These are phyloP conservation scores for Wallacemonas collosoma DNA, from an alignment of 208 protist species.

Conservation along the genomic window DNA sequence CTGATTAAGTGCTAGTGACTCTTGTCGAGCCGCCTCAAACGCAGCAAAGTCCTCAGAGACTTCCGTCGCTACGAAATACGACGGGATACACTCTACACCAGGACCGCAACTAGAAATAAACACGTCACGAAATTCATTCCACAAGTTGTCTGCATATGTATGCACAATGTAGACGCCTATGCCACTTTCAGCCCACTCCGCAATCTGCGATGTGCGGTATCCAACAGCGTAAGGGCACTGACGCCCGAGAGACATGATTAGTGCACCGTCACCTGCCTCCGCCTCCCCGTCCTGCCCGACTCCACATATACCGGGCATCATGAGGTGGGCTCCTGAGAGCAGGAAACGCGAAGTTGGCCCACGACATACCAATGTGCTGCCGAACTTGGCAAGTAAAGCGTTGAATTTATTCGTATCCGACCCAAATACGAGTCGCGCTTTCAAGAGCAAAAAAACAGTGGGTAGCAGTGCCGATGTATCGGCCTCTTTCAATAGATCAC, in stretches of 20 bases:
- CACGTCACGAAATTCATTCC: constrained; percentile 44
- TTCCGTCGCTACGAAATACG: constrained; percentile 31
- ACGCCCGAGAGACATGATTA: constrained; percentile 4
- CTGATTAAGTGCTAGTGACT: too few species aligned
- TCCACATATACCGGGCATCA: constrained; percentile 73
- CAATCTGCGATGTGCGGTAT: constrained; percentile 46
- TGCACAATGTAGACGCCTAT: constrained; percentile 67
- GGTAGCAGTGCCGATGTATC: constrained; percentile 30
- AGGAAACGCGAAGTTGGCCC: constrained; percentile 68
- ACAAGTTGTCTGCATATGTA: constrained; percentile 63
- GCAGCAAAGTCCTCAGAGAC: constrained; percentile 12
- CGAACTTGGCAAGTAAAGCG: constrained; percentile 20
- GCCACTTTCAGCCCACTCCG: constrained; percentile 22
- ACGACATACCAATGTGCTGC: constrained; percentile 37
- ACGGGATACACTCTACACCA: constrained; percentile 20
- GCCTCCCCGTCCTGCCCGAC: constrained; percentile 4
- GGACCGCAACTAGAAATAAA: constrained; percentile 35
- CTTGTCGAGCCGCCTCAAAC: constrained; percentile 21
- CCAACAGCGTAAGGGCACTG: constrained; percentile 65
- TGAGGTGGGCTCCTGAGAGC: constrained; percentile 75
- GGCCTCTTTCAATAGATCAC: constrained; percentile 20
- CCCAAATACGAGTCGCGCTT: constrained; percentile 28
- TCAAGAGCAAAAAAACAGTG: constrained; percentile 69
- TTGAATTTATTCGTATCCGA: constrained; percentile 28
- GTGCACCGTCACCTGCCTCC: not conserved